Base-by-base conservation (phyloP, 805 yeast genomes). In the Teunomyces stri region DNA sequence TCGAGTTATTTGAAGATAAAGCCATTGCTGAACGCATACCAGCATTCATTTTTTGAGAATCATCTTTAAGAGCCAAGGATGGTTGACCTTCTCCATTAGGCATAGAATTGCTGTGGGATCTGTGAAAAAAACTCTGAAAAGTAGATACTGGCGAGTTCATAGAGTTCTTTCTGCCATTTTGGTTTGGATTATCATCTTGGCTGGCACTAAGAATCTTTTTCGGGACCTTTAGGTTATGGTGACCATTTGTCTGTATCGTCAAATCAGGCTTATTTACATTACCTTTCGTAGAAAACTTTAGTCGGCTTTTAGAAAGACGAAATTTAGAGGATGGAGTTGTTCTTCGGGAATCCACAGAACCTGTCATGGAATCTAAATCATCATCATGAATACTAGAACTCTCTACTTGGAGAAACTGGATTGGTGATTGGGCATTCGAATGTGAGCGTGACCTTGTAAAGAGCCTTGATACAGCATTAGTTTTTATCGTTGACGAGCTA, bases 1-100 rank as follows among this genome's bases (percentile, higher is more conserved):
- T 69, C 28, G 72, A 66, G 47, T 60, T 68, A 47, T 62, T 66
- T 5, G 72, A 68, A 2, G 72, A 67, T 21, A 69, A 52, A 6
- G 60, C 53, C n/a, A 68, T 49, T 3, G 60, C 49, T 18, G 55
- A 54, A 47, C 67, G 49, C 21, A 54, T 45, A n/a, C 59, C 54
- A 25, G 43, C 42, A 40, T 35, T 44, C 13, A 34, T 33, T 27
- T 29, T 29, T 16, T 39, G 34, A 10, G 31, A 15, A 16, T 40
- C 43, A n/a, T 40, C 43, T 13, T 20, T 34, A 12, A 43, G 35
- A 6, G 11, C 43, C 29, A 43, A 27, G 15, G 21, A 13, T 13
- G 30, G 12, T 27, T 27, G 51, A 9, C 27, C 45, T 22, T 55
- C 55, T 7, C 36, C 48, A 3, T 37, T 16, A 15, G 49, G 37